Evolutionary conservation across 2,329 filamentous ascomycete species (phyloP), one percentile per base, ranked within the genome.

Genomic region (Fusarium sp.): DNA sequence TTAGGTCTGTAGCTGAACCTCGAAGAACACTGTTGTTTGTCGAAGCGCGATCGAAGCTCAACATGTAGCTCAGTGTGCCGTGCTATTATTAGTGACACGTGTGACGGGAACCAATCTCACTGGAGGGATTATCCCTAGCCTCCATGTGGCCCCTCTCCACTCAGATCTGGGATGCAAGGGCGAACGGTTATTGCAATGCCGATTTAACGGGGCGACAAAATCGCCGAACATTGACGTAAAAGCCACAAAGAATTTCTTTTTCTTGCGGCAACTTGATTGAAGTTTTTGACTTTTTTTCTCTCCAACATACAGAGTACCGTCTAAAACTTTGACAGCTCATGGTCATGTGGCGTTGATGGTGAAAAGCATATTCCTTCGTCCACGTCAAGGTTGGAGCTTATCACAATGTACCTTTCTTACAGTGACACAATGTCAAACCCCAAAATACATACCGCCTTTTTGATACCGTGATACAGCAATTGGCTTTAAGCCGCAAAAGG

Each of bases 401-500:
- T 66, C n/a, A 44, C 22, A 14, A 48, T 17, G 32, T 24, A 9
- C 22, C 32, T 42, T 26, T 24, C 13, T 18, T 36, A 22, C 24
- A 32, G 28, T 50, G 14, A 32, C 66, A 54, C 47, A 66, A 59
- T 55, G 35, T 14, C 44, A 8, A 66, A 51, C 45, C 47, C 13
- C 60, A 24, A 65, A 58, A 36, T 56, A 56, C 32, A 35, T 26
- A 45, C 24, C 28, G 53, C 47, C 47, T 28, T 54, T 61, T 39
- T 69, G 58, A 50, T 51, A 55, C 41, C 63, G 38, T 26, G 59
- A 75, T 62, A 68, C 38, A 47, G 42, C 63, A 58, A 64, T 55
- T 55, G 63, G 53, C 24, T 35, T 75, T 63, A 72, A 57, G 47
- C 75, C 74, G 24, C 32, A 77, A 78, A 42, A 28, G 75, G 74